phyloP scores from a whole-genome alignment of 805 yeast genomes.

The Candida railenensis region DNA sequence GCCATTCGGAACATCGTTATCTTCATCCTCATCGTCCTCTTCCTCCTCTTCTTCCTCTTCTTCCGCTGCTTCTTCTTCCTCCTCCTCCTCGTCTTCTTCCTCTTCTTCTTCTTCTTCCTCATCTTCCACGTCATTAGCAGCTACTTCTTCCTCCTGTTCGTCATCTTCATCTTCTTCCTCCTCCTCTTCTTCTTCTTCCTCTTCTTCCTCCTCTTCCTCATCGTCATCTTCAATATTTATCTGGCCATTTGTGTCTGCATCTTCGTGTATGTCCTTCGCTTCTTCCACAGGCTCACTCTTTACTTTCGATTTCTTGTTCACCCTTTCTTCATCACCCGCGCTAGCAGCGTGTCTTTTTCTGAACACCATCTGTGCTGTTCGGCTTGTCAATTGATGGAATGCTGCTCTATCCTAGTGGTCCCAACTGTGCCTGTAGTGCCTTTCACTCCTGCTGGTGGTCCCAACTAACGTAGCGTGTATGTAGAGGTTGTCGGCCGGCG shows the following conservation, averaged over 20 bases:
- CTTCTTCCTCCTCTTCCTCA: conserved; percentile 14
- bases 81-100: conserved; percentile 16
- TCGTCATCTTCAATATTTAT: conserved; percentile 12
- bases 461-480: too few relatives aligned
- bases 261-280: not conserved
- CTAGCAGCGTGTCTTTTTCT: conserved; percentile 3
- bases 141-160: conserved; percentile 17
- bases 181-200: conserved; percentile 18
- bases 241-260: not conserved
- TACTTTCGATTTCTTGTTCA: not conserved
- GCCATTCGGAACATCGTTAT: conserved; percentile 16
- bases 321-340: not conserved
- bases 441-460: too few relatives aligned
- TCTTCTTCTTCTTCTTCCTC: conserved; percentile 20
- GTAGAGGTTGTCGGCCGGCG: too few relatives aligned
- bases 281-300: conserved; percentile 4
- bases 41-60: conserved; percentile 20
- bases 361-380: conserved; percentile 1
- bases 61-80: conserved; percentile 17
- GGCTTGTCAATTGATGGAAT: not conserved
- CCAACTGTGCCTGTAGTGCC: too few relatives aligned
- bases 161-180: conserved; percentile 23
- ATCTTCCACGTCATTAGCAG: conserved; percentile 24
- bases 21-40: conserved; percentile 30
- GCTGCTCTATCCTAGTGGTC: too few relatives aligned